These are phyloP conservation scores for Ceraceosorus bombacis DNA, from an alignment of 1,284 basidiomycete species.

Conservation along the genomic window DNA sequence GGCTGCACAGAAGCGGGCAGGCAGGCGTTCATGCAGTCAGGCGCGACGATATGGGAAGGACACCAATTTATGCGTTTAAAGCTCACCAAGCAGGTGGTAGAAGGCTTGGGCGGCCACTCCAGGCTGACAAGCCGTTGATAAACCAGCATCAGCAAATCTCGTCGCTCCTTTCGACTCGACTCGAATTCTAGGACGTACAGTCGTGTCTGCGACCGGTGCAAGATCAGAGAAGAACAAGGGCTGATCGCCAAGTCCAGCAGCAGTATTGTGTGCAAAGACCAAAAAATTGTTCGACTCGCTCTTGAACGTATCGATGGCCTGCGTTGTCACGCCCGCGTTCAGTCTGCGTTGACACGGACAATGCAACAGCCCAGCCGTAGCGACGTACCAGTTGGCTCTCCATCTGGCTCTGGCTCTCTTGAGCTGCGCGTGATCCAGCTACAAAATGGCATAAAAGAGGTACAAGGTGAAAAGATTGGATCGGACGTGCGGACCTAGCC, in stretches of 20 bases:
- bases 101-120: neutral
- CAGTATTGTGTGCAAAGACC: neutral
- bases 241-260: neutral
- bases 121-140: neutral
- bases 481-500: no score
- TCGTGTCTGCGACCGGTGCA: neutral
- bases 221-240: neutral
- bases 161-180: neutral
- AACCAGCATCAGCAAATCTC: neutral
- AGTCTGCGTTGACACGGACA: no score
- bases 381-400: no score
- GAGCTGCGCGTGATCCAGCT: no score
- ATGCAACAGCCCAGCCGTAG: no score
- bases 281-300: neutral
- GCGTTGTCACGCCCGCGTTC: no score
- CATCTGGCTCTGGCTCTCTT: no score
- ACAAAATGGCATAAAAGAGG: no score
- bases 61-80: no score
- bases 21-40: neutral
- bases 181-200: neutral
- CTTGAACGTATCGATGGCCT: neutral
- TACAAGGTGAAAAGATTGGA: no score
- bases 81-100: neutral
- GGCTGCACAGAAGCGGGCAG: conserved; percentile 80
- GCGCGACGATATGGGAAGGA: no score